A percentile compares a stretch with the other conserved stretches of the same genome.
These are phyloP conservation scores for Candida parachauliodes DNA, from an alignment of 805 yeast genomes.

Conservation along the genomic window DNA sequence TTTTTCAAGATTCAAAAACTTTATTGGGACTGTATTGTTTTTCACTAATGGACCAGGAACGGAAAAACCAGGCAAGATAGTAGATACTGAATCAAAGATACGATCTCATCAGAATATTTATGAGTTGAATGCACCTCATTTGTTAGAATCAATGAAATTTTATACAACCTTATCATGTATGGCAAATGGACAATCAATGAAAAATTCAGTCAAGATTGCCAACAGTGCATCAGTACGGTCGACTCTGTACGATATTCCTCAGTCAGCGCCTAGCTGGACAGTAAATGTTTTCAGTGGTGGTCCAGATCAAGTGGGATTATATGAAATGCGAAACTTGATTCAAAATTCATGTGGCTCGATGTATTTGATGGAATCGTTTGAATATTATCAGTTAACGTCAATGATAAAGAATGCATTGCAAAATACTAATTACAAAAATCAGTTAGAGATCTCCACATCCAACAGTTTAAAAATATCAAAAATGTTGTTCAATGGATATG, in stretches of 20 bases:
- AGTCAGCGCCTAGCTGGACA: constrained; percentile 22
- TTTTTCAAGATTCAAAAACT: constrained; percentile 17
- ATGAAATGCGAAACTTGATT: constrained; percentile 37
- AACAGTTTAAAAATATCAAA: constrained; percentile 28
- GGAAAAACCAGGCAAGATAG: constrained; percentile 31
- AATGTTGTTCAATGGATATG: constrained; percentile 25
- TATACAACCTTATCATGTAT: constrained; percentile 24
- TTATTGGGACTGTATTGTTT: constrained; percentile 24
- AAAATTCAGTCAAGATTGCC: constrained; percentile 15
- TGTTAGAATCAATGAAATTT: constrained; percentile 23
- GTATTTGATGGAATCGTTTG: constrained; percentile 27
- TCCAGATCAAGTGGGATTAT: constrained; percentile 40
- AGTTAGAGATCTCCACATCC: constrained; percentile 29
- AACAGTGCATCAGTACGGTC: constrained; percentile 18
- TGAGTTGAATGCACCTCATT: constrained; percentile 25
- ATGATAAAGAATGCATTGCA: constrained; percentile 13
- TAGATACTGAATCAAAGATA: constrained; percentile 16
- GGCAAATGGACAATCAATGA: constrained; percentile 25
- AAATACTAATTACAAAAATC: constrained; percentile 4
- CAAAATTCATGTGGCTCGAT: constrained; percentile 32
- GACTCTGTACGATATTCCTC: constrained; percentile 17
- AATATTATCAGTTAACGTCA: constrained; percentile 18
- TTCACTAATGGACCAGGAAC: constrained; percentile 41
- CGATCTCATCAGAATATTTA: constrained; percentile 35
- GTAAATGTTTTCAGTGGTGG: constrained; percentile 34